These are phyloP conservation scores for Sarocladium oryzae DNA, from an alignment of 2,329 filamentous ascomycete genomes.

Conservation along the genomic window DNA sequence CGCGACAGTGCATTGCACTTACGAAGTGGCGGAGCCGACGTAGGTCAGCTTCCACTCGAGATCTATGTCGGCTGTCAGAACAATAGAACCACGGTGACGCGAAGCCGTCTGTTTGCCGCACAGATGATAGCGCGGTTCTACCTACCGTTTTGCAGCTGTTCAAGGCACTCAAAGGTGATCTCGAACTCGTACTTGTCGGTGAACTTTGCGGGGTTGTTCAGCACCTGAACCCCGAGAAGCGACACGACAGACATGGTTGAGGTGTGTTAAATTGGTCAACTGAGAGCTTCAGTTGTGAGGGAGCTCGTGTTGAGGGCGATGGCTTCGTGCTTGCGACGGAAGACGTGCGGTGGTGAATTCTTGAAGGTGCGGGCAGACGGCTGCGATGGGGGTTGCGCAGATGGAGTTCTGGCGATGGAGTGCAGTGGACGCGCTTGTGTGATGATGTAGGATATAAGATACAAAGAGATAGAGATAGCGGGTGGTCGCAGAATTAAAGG, in stretches of 20 bases:
- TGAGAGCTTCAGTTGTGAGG: not conserved
- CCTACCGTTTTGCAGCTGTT: slow-evolving; percentile 84
- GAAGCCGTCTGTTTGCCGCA: not conserved
- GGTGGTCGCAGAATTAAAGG: not conserved
- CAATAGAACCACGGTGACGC: slow-evolving; percentile 14
- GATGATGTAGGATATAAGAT: not conserved
- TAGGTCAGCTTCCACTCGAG: slow-evolving; percentile 99
- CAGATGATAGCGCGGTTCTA: slow-evolving; percentile 1
- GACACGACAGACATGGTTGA: slow-evolving; percentile 85
- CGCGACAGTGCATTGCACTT: slow-evolving; percentile 32
- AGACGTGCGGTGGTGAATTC: not conserved
- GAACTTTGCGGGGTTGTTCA: slow-evolving; percentile 96
- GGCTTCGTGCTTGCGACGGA: not conserved
- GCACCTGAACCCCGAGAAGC: slow-evolving; percentile 87
- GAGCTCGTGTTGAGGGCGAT: not conserved
- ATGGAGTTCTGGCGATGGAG: not conserved
- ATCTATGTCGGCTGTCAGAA: slow-evolving; percentile 47
- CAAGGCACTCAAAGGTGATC: slow-evolving; percentile 97
- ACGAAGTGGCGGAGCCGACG: slow-evolving; percentile 96
- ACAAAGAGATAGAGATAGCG: not conserved
- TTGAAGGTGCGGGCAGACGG: not conserved
- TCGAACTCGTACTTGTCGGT: slow-evolving; percentile 92
- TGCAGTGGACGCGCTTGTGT: not conserved
- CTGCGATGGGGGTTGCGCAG: not conserved
- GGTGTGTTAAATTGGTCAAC: slow-evolving; percentile 23